A percentile compares a stretch with the other conserved stretches of the same genome.
phyloP scores from a whole-genome alignment of 768 basidiomycete genomes.

The Tricholoma furcatifolium region DNA sequence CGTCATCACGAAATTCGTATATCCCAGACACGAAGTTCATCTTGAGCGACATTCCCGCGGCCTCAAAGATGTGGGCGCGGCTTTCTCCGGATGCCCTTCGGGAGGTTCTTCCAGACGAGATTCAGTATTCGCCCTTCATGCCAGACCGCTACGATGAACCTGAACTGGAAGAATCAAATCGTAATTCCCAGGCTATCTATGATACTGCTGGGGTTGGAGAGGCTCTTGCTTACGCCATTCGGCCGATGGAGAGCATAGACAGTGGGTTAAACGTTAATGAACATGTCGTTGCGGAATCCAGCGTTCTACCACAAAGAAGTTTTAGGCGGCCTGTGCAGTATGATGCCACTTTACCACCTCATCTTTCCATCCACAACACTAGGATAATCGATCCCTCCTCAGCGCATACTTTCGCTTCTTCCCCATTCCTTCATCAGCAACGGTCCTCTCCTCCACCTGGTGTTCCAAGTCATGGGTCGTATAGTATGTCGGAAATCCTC shows the following conservation, averaged over 20 bases:
- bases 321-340: conserved; percentile 35
- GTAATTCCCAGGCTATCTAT: conserved; percentile 35
- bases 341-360: conserved; percentile 30
- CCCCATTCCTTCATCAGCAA: conserved; percentile 15
- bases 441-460: conserved; percentile 1
- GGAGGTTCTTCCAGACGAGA: conserved; percentile 43
- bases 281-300: conserved; percentile 21
- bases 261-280: conserved; percentile 49
- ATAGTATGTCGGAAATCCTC: conserved; percentile 4
- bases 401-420: conserved; percentile 23
- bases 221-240: conserved; percentile 50
- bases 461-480: background rate
- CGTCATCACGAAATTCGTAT: conserved; percentile 33
- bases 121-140: conserved; percentile 48
- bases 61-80: conserved; percentile 51
- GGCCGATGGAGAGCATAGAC: conserved; percentile 26
- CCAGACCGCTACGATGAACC: conserved; percentile 19
- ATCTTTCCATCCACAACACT: conserved; percentile 16
- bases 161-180: conserved; percentile 6
- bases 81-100: conserved; percentile 42
- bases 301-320: conserved; percentile 7
- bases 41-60: conserved; percentile 38
- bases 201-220: conserved; percentile 64
- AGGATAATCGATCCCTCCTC: conserved; percentile 17
- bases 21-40: conserved; percentile 29